Evolutionary conservation across 2,329 filamentous ascomycete species (phyloP).

Genomic region (Aspergillus aculeatinus): DNA sequence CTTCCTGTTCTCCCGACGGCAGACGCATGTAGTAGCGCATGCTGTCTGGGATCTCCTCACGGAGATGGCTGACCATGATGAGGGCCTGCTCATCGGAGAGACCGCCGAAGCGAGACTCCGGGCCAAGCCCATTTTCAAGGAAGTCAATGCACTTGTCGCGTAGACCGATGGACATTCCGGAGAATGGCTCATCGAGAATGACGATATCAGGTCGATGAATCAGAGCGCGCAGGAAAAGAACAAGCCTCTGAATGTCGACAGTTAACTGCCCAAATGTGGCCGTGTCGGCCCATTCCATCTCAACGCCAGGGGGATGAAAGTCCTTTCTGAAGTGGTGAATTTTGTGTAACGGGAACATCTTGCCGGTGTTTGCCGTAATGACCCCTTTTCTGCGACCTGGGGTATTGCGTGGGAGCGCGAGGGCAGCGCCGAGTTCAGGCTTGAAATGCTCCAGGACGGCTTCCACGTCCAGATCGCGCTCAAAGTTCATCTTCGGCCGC

Average conservation of each 20-base stretch:
- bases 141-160: slow-evolving; percentile 87
- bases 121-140: slow-evolving; percentile 59
- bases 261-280: slow-evolving; percentile 67
- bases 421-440: slow-evolving; percentile 56
- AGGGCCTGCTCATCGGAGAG: slow-evolving; percentile 72
- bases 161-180: slow-evolving; percentile 76
- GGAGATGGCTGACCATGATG: slow-evolving; percentile 87
- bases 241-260: slow-evolving; percentile 65
- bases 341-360: slow-evolving; percentile 14
- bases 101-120: slow-evolving; percentile 46
- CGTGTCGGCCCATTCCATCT: slow-evolving; percentile 68
- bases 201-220: slow-evolving; percentile 79
- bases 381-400: too few relatives aligned
- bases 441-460: slow-evolving; percentile 75
- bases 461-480: slow-evolving; percentile 62
- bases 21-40: slow-evolving; percentile 84
- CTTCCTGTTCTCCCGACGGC: slow-evolving; percentile 47
- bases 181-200: slow-evolving; percentile 84
- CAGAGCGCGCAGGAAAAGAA: slow-evolving; percentile 78
- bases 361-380: too few relatives aligned
- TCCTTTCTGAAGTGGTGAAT: slow-evolving; percentile 17
- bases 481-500: slow-evolving; percentile 62
- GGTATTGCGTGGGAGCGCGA: too few relatives aligned
- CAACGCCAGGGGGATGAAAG: slow-evolving; percentile 23
- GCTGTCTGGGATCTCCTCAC: slow-evolving; percentile 83